Base-by-base conservation (phyloP, 257 asterid species). In the Henckelia pumila region DNA sequence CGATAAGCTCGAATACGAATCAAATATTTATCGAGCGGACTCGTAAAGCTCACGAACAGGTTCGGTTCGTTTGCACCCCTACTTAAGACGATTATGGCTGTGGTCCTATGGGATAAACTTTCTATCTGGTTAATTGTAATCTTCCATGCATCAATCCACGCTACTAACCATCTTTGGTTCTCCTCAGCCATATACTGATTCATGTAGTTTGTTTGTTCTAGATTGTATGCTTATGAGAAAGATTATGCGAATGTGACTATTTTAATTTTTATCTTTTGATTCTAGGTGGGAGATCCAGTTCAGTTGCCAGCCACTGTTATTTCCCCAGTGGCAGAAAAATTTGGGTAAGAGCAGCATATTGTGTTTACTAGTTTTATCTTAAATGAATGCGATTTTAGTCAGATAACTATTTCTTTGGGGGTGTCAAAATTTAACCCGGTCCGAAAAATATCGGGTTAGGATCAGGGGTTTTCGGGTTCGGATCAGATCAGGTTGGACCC, bases 221-320 rank as follows among this genome's bases (percentile, higher is more conserved):
- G 26, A 29, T 60, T n/a, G 20, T 73, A n/a, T 14, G 8, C 33
- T 55, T 44, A 29, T 55, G 49, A 64, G 67, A 26, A 61, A 56
- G 17, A 21, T 68, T 40, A 40, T 40, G 50, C n/a, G 2, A 64
- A 60, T 16, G 53, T 40, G 14, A 49, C 25, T 3, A 50, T n/a
- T n/a, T n/a, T n/a, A 17, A 0, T 26, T 55, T 67, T 66, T 60
- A 24, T 57, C 66, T 16, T 67, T 77, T 69, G n/a, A n/a, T 30
- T 73, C 71, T 65, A 90, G 99, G 97, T 94, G 14, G 99, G 99
- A 64, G 99, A 94, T 84, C 99, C 99, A 63, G 91, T 88, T 71
- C 99, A 93, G 82, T 80, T 90, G 83, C 99, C 99, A 23, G 99
- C 99, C 63, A 93, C 97, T 28, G 97, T 93, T 40, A 86, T 86